Evolutionary conservation across 2,329 filamentous ascomycete species (phyloP), one percentile per base, ranked within the genome.

Genomic region (Pezicula radicicola): DNA sequence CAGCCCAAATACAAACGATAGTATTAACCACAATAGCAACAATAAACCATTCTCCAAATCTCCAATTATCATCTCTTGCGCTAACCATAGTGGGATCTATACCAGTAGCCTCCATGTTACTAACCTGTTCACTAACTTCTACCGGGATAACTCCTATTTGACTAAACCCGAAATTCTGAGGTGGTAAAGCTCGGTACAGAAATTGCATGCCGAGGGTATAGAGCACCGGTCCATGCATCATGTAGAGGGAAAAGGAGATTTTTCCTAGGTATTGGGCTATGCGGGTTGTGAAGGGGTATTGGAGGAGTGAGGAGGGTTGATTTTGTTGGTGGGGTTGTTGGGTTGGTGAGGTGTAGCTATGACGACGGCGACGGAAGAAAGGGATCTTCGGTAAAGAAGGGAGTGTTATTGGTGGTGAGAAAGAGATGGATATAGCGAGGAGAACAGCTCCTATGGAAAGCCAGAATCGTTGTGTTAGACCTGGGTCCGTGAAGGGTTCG

Each of bases 231-330:
- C 79, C 78, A 57, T 82, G 79, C 13, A 79, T 71, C 15, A 82
- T 70, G 59, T 82, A 81, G 7, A 82, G 68, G 4, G 78, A 75
- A 54, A 76, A 82, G 52, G 75, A 79, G 56, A 81, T 74, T 28
- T 74, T 71, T 8, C 75, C 79, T 25, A 78, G 73, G 60, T 82
- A 82, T 56, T 78, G 77, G 16, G 75, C 73, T 8, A 77, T 55
- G 1, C 68, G 63, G 4, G 68, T 69, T 52, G 74, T 73, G 57
- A 79, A 71, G n/a, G 64, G 6, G 68, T 68, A 52, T 75, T 73
- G 42, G 16, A 42, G 39, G 39, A 42, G 40, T 18, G 40, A 19
- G 18, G 7, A 6, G 4, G 18, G n/a, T 42, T 25, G 15, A 12
- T 19, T 5, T 21, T 18, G 40, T 19, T 25, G 40, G 13, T 42